These are phyloP conservation scores for Calocera cornea DNA, from an alignment of 768 basidiomycete genomes.

Conservation along the genomic window DNA sequence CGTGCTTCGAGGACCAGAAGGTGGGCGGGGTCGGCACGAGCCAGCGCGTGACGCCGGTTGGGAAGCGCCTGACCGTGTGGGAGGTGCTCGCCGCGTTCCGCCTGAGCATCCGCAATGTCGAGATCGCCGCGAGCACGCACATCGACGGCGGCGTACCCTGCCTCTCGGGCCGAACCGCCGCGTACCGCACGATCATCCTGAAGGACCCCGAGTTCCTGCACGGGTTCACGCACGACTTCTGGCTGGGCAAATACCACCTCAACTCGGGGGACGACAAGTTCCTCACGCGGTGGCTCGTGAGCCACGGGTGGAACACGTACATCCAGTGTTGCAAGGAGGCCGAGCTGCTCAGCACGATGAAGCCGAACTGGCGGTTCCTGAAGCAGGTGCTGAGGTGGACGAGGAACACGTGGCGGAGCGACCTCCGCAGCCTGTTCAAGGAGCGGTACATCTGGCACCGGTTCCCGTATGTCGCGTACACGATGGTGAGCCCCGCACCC, in stretches of 20 bases:
- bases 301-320: slow-evolving; percentile 90
- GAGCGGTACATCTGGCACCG: slow-evolving; percentile 77
- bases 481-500: slow-evolving; percentile 49
- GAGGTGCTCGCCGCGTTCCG: slow-evolving; percentile 90
- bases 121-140: slow-evolving; percentile 77
- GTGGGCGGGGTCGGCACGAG: slow-evolving; percentile 85
- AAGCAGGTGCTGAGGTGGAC: slow-evolving; percentile 92
- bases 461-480: slow-evolving; percentile 71
- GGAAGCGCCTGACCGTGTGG: slow-evolving; percentile 77
- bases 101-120: slow-evolving; percentile 85
- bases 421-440: slow-evolving; percentile 76
- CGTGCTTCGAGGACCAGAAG: slow-evolving; percentile 89
- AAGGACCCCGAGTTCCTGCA: slow-evolving; percentile 89
- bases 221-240: slow-evolving; percentile 87
- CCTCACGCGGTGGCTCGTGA: slow-evolving; percentile 91
- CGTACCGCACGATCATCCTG: slow-evolving; percentile 84
- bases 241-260: slow-evolving; percentile 87
- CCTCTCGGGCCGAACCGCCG: slow-evolving; percentile 83
- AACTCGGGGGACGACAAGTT: slow-evolving; percentile 93
- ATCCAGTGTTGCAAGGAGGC: slow-evolving; percentile 73
- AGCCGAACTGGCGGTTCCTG: slow-evolving; percentile 89
- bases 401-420: slow-evolving; percentile 85
- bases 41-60: slow-evolving; percentile 74
- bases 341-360: slow-evolving; percentile 85
- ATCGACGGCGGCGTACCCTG: slow-evolving; percentile 89